phyloP scores from a whole-genome alignment of 2,329 filamentous ascomycete species.

The Zasmidium angulare region DNA sequence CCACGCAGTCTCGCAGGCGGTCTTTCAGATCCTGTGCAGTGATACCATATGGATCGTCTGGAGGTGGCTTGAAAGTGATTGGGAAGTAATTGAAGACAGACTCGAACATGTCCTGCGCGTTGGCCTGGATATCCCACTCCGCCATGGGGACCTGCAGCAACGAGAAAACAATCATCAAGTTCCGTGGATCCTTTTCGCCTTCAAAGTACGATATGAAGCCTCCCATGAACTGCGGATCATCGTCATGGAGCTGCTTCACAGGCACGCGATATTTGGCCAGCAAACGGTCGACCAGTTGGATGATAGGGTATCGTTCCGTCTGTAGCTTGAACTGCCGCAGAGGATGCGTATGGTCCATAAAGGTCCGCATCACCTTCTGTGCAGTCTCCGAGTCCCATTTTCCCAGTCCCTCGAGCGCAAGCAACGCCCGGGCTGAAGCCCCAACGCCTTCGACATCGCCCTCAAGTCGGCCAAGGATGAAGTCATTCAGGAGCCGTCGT shows the following conservation, averaged over 20 bases:
- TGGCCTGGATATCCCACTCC: slow-evolving; percentile 63
- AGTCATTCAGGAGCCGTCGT: slow-evolving; percentile 60
- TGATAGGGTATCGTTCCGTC: slow-evolving; percentile 59
- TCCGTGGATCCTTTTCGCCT: slow-evolving; percentile 68
- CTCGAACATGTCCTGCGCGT: slow-evolving; percentile 65
- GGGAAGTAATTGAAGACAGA: slow-evolving; percentile 72
- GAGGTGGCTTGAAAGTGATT: slow-evolving; percentile 68
- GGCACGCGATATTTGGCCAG: slow-evolving; percentile 61
- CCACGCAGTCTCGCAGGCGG: slow-evolving; percentile 63
- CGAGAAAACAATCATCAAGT: slow-evolving; percentile 70
- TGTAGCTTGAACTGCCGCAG: slow-evolving; percentile 64
- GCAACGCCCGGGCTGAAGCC: slow-evolving; percentile 58
- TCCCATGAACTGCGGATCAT: slow-evolving; percentile 55
- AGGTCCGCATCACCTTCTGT: slow-evolving; percentile 53
- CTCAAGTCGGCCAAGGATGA: slow-evolving; percentile 64
- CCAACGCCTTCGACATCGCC: slow-evolving; percentile 55
- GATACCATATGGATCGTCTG: slow-evolving; percentile 68
- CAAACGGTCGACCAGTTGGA: slow-evolving; percentile 61
- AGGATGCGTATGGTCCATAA: slow-evolving; percentile 54
- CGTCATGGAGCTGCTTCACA: slow-evolving; percentile 56
- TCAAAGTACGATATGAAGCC: slow-evolving; percentile 65
- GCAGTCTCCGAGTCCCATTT: slow-evolving; percentile 61
- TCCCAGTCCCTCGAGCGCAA: slow-evolving; percentile 59
- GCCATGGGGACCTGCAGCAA: slow-evolving; percentile 66
- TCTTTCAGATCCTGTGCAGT: slow-evolving; percentile 68